Percentiles rank a stretch among this genome's conserved stretches.
Evolutionary conservation across 2,329 filamentous ascomycete species (phyloP).

Genomic region (Penicillium sp.): DNA sequence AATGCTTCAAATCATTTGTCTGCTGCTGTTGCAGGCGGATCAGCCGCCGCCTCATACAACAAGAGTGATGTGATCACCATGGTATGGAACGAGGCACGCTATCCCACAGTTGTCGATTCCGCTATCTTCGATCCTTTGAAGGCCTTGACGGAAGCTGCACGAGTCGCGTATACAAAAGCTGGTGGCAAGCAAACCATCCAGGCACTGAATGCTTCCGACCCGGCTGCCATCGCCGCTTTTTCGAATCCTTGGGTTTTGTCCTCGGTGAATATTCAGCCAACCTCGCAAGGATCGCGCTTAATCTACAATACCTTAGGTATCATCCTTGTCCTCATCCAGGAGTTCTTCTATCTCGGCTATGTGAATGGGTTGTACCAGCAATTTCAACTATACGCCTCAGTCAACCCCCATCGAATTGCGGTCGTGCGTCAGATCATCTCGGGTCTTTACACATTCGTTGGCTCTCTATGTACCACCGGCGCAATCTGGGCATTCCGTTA

Average conservation of each 20-base stretch:
- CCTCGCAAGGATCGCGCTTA: slow-evolving; percentile 46
- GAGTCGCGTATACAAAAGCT: slow-evolving; percentile 37
- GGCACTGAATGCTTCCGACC: slow-evolving; percentile 27
- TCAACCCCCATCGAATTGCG: slow-evolving; percentile 36
- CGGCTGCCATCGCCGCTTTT: slow-evolving; percentile 39
- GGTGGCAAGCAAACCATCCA: slow-evolving; percentile 38
- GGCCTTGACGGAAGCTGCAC: slow-evolving; percentile 38
- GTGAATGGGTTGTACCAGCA: slow-evolving; percentile 49
- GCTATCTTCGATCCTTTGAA: slow-evolving; percentile 38
- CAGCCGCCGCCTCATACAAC: slow-evolving; percentile 42
- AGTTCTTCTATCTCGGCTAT: slow-evolving; percentile 54
- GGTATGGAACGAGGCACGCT: slow-evolving; percentile 53
- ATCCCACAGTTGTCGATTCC: slow-evolving; percentile 44
- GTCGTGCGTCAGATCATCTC: slow-evolving; percentile 42
- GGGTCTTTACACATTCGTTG: slow-evolving; percentile 44
- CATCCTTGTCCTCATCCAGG: slow-evolving; percentile 51
- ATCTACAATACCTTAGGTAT: slow-evolving; percentile 53
- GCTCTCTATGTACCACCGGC: slow-evolving; percentile 46
- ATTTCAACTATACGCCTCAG: slow-evolving; percentile 42
- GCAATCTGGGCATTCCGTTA: slow-evolving; percentile 51
- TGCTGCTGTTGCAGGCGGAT: slow-evolving; percentile 40
- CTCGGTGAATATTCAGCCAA: slow-evolving; percentile 46
- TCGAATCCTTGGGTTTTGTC: slow-evolving; percentile 44
- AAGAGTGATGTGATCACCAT: slow-evolving; percentile 41
- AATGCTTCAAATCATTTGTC: slow-evolving; percentile 45